These are phyloP conservation scores for Diutina sp. DNA, from an alignment of 1,139 yeast species.

Conservation along the genomic window DNA sequence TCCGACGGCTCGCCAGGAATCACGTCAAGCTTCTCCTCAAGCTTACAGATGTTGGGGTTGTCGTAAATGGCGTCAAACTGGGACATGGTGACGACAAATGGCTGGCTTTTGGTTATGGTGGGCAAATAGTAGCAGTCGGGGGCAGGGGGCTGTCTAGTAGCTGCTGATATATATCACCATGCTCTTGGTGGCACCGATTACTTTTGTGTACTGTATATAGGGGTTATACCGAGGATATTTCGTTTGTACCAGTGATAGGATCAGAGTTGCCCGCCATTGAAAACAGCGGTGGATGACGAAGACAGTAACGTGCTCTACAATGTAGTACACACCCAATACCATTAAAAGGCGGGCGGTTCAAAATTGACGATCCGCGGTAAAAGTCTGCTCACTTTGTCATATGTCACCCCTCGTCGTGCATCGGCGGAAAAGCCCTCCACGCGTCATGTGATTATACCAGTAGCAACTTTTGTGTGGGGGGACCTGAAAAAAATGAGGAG, in stretches of 20 bases:
- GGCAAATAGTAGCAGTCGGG: not conserved
- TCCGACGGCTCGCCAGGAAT: conserved; percentile 4
- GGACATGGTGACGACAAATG: not conserved
- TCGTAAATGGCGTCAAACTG: not conserved
- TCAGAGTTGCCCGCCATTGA: not conserved
- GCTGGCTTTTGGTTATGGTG: not conserved
- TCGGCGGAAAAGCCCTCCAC: not conserved
- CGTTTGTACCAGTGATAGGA: not conserved
- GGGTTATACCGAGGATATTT: not conserved
- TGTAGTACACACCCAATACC: not conserved
- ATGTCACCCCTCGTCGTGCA: not conserved
- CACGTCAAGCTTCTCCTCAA: conserved; percentile 8
- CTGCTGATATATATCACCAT: not conserved
- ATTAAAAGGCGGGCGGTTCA: too few relatives aligned
- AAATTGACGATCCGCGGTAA: not conserved
- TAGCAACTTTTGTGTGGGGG: not conserved
- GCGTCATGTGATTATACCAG: not conserved
- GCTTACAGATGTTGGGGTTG: not conserved
- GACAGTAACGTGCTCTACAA: not conserved
- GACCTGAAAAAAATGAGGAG: not conserved
- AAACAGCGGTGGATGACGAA: not conserved
- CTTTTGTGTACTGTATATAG: not conserved
- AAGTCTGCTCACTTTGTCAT: not conserved
- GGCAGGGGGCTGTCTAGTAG: not conserved
- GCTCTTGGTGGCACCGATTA: not conserved